Conservation (phyloP, 495 filamentous ascomycete genomes). For the Penicillium fimorum region DNA sequence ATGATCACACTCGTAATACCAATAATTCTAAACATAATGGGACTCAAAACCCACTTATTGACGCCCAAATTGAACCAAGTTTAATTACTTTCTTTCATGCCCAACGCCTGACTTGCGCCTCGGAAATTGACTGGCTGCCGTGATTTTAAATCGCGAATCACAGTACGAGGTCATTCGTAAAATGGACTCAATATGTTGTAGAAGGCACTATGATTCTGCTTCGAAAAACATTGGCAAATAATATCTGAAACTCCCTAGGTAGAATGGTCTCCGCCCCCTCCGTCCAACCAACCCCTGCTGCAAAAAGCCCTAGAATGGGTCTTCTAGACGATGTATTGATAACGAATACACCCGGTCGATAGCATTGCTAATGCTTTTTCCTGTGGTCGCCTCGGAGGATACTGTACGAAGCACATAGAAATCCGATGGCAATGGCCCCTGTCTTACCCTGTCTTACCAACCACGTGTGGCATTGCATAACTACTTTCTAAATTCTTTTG, state of each 20-base stretch:
- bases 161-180: not conserved
- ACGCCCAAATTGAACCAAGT: conserved; percentile 9
- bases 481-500: not conserved
- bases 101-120: conserved; percentile 27
- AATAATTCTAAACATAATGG: not conserved
- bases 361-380: not conserved
- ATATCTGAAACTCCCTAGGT: conserved; percentile 2
- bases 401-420: not conserved
- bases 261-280: not conserved
- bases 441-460: not conserved
- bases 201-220: not conserved
- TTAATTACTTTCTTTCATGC: conserved; percentile 24
- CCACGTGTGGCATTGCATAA: conserved; percentile 6
- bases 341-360: not conserved
- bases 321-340: conserved; percentile 4
- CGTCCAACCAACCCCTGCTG: not conserved
- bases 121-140: conserved; percentile 13
- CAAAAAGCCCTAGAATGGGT: not conserved
- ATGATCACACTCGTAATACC: not conserved
- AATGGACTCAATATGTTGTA: not conserved
- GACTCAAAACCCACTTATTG: conserved; percentile 12
- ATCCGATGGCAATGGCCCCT: not conserved
- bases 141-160: not conserved
- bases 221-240: conserved; percentile 1
- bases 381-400: not conserved